A percentile compares a stretch with the other conserved stretches of the same genome.
These are phyloP conservation scores for Geranium incanum DNA, from an alignment of 441 rosid species.

Conservation along the genomic window DNA sequence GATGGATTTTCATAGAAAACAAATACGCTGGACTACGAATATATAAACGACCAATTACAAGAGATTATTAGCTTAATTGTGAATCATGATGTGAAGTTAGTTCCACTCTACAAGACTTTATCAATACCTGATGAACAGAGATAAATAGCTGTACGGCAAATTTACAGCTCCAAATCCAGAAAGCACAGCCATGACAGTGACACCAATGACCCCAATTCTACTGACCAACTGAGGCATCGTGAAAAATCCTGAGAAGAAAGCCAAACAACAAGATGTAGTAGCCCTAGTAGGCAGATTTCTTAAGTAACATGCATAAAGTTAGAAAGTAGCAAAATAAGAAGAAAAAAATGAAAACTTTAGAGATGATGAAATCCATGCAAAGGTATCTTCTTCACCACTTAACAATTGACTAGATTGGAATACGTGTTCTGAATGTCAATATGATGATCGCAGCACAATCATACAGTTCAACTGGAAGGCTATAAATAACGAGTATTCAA, in stretches of 20 bases:
- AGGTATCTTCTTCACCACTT: neutral
- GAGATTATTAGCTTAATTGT: neutral
- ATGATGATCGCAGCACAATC: neutral
- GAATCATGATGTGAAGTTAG: neutral
- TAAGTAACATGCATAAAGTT: constrained; percentile 5
- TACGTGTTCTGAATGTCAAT: neutral
- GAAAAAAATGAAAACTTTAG: neutral
- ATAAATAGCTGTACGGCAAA: constrained; percentile 93
- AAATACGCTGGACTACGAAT: neutral
- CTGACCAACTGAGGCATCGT: constrained; percentile 95
- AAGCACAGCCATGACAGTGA: constrained; percentile 93
- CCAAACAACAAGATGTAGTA: neutral
- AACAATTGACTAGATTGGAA: neutral
- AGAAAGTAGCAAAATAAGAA: neutral
- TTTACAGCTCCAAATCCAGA: constrained; percentile 99
- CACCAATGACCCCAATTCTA: constrained; percentile 97
- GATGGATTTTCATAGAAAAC: neutral
- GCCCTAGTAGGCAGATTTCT: constrained; percentile 8
- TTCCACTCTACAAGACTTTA: neutral
- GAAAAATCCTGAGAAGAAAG: constrained; percentile 64
- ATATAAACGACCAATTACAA: neutral
- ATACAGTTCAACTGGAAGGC: neutral
- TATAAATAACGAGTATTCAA: constrained; percentile 6
- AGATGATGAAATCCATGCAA: neutral
- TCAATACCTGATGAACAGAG: constrained; percentile 72